Percentiles rank a stretch among this genome's conserved stretches.
These are phyloP conservation scores for Quercus cerris DNA, from an alignment of 306 rosid species.

Conservation along the genomic window DNA sequence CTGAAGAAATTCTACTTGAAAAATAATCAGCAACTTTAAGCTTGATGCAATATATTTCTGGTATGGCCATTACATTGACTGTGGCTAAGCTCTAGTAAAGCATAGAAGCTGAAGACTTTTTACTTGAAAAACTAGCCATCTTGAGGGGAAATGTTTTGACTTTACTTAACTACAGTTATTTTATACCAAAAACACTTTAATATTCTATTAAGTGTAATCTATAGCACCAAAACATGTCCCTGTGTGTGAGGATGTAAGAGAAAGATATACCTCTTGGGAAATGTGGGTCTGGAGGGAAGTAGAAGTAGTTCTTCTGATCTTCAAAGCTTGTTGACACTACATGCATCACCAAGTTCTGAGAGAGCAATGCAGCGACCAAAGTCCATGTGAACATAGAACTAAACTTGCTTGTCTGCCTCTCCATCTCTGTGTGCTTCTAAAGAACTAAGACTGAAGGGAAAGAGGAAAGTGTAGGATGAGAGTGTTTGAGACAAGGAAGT, in stretches of 20 bases:
- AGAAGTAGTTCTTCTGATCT: constrained; percentile 70
- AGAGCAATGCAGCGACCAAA: constrained; percentile 48
- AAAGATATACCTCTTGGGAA: constrained; percentile 43
- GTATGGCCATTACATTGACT: background rate
- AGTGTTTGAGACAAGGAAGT: constrained; percentile 29
- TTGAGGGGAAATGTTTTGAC: background rate
- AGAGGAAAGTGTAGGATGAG: constrained; percentile 14
- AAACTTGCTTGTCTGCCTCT: constrained; percentile 29
- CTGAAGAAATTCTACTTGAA: too few relatives aligned
- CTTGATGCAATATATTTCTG: background rate
- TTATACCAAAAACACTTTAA: too few relatives aligned
- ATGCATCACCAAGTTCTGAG: constrained; percentile 53
- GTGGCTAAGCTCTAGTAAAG: background rate
- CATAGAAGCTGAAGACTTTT: background rate
- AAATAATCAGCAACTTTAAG: background rate
- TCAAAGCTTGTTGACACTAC: constrained; percentile 45
- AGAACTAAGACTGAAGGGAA: background rate
- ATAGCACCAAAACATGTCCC: background rate
- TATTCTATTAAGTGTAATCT: background rate
- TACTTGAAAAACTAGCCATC: background rate
- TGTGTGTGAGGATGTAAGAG: constrained; percentile 19
- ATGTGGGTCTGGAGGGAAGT: constrained; percentile 56
- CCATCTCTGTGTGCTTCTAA: constrained; percentile 34
- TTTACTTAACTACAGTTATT: too few relatives aligned
- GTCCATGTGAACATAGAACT: constrained; percentile 41